phyloP scores from a whole-genome alignment of 129 eudicot genomes.

The Oenanthe sinensis region DNA sequence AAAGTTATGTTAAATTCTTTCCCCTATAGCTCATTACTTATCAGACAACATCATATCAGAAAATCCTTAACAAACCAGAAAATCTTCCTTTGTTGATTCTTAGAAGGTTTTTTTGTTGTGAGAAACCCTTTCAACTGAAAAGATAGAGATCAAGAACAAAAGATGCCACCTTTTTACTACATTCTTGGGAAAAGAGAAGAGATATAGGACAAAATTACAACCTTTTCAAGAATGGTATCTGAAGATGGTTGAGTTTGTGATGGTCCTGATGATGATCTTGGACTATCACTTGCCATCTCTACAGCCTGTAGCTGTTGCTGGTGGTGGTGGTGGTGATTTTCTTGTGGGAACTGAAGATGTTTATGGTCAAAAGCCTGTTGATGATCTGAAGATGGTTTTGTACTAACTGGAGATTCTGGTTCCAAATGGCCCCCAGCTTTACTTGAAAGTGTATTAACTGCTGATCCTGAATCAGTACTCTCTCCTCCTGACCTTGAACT shows the following conservation, averaged over 20 bases:
- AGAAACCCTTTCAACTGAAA: not conserved
- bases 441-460: constrained; percentile 50
- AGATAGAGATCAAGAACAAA: constrained; percentile 2
- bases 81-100: constrained; percentile 18
- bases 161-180: constrained; percentile 22
- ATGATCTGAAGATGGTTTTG: constrained; percentile 37
- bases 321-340: not conserved
- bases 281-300: constrained; percentile 57
- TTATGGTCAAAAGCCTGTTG: constrained; percentile 37
- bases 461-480: constrained; percentile 85
- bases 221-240: constrained; percentile 62
- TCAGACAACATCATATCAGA: constrained; percentile 33
- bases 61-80: constrained; percentile 20
- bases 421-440: constrained; percentile 36
- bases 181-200: constrained; percentile 1
- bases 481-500: constrained; percentile 62
- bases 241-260: constrained; percentile 48
- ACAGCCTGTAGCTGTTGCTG: constrained; percentile 4
- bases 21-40: constrained; percentile 23
- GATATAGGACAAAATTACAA: constrained; percentile 8
- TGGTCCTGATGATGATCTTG: constrained; percentile 55
- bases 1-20: not conserved
- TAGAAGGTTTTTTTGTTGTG: constrained; percentile 25
- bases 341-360: constrained; percentile 35
- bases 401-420: constrained; percentile 77